Evolutionary conservation across 306 rosid genomes (phyloP), one percentile per base, ranked within the genome.

Genomic region (Inga laurina): DNA sequence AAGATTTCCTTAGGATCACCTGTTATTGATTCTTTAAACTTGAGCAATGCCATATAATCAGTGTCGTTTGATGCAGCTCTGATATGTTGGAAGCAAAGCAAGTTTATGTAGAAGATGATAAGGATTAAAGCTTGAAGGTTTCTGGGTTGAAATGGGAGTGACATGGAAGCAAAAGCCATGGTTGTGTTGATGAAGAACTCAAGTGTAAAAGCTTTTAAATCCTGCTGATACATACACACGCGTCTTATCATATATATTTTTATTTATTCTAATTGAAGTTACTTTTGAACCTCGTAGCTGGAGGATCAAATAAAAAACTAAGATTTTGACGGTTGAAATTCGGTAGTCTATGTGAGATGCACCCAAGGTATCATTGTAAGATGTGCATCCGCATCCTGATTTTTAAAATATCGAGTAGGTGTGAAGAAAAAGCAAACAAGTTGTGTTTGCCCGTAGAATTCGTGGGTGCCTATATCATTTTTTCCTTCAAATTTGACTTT

Each of bases 1-100:
- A 87, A 34, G 3, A 37, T 19, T n/a, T 49, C 56, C 0, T 35
- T 11, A 0, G 82, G 88, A 27, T 87, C 83, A 32, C 1, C 13
- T 1, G 39, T 0, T 22, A 85, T 72, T 7, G 69, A 37, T 52
- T 79, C 78, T 46, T 79, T 45, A 46, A 72, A 72, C 57, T 72
- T 45, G 59, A 72, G 41, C 41, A 72, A 45, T 14, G 57, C 57
- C 39, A 46, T 1, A 72, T 72, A 72, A 11, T 72, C 76, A 7
- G 76, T 72, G 59, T 46, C 57, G 0, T 85, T 85, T 62, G 79
- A 54, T 19, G 48, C 34, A 35, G 30, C 32, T 35, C 3, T 54
- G 19, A 10, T 2, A 52, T 19, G 49, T 34, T 18, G 79, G 7
- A 48, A 7, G 8, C 45, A 74, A 8, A 74, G 16, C 0, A 49